Percentiles rank a stretch among this genome's conserved stretches.
Conservation (phyloP, 371 early-diverging fungal species). For the Lichtheimia hyalospora region DNA sequence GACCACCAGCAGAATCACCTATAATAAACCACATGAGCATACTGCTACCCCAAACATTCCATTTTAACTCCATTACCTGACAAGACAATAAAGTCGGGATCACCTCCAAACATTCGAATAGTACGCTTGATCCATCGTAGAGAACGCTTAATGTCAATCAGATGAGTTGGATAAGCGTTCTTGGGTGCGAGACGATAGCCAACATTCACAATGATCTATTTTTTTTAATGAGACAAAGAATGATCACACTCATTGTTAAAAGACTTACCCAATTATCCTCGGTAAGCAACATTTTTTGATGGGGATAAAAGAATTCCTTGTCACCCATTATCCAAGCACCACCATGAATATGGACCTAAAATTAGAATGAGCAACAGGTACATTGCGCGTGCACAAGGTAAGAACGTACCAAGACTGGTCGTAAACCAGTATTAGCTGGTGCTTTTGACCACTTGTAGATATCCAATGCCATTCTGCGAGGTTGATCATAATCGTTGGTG, state of each 20-base stretch:
- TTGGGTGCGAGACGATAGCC: conserved; percentile 64
- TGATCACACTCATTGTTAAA: neutral
- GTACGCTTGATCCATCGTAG: conserved; percentile 69
- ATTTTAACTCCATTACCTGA: conserved; percentile 34
- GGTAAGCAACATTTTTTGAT: conserved; percentile 36
- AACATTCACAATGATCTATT: conserved; percentile 58
- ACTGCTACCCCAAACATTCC: neutral
- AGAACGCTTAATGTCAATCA: conserved; percentile 73
- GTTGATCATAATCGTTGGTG: conserved; percentile 27
- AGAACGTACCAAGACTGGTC: conserved; percentile 49
- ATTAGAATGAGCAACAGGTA: neutral
- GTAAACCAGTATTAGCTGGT: conserved; percentile 11
- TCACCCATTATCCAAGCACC: conserved; percentile 62
- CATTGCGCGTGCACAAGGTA: neutral
- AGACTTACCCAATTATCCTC: conserved; percentile 35
- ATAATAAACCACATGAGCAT: neutral
- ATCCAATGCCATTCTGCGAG: conserved; percentile 44
- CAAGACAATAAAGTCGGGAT: conserved; percentile 65
- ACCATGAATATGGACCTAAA: conserved; percentile 65
- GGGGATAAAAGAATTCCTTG: conserved; percentile 50
- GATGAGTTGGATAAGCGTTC: conserved; percentile 60
- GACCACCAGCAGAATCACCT: conserved; percentile 73
- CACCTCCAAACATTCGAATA: conserved; percentile 67
- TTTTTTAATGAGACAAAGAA: neutral
- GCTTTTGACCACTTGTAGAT: conserved; percentile 33